Percentiles rank a stretch among this genome's conserved stretches.
Evolutionary conservation across 306 rosid species (phyloP).

Genomic region (Cucumis hystrix): DNA sequence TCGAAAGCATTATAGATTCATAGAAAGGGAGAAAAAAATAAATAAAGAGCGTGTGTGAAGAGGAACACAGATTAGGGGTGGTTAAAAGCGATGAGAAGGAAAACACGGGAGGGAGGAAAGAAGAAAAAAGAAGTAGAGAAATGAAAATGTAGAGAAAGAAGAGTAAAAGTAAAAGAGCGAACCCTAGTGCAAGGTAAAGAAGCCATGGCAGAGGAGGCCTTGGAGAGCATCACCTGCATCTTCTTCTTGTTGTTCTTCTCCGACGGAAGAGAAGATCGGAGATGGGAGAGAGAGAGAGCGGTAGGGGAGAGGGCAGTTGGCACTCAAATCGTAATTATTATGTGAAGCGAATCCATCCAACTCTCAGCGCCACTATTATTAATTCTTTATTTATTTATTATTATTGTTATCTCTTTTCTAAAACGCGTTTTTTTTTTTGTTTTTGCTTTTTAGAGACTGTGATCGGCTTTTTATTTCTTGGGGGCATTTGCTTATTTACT

Average conservation of each 20-base stretch:
- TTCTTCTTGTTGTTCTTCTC: not conserved
- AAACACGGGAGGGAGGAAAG: not conserved
- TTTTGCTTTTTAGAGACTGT: not conserved
- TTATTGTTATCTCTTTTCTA: not conserved
- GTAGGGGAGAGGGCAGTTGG: not conserved
- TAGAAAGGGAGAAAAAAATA: not conserved
- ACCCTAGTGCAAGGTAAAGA: conserved; percentile 53
- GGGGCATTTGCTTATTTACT: too few relatives aligned
- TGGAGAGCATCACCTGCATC: conserved; percentile 58
- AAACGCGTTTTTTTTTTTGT: not conserved
- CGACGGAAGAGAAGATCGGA: not conserved
- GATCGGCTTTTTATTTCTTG: not conserved
- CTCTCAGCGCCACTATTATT: not conserved
- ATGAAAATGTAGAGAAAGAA: not conserved
- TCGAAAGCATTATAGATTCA: too few relatives aligned
- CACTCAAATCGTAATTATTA: conserved; percentile 1
- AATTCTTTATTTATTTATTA: not conserved
- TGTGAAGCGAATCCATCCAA: conserved; percentile 1
- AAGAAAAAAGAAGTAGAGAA: not conserved
- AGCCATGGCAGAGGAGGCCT: conserved; percentile 53
- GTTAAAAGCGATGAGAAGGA: not conserved
- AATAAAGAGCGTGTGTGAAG: not conserved
- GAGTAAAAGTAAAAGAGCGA: not conserved
- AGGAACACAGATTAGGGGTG: not conserved
- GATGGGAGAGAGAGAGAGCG: not conserved